Conservation (phyloP, 1,284 basidiomycete species). For the Polyporus tsugae region DNA sequence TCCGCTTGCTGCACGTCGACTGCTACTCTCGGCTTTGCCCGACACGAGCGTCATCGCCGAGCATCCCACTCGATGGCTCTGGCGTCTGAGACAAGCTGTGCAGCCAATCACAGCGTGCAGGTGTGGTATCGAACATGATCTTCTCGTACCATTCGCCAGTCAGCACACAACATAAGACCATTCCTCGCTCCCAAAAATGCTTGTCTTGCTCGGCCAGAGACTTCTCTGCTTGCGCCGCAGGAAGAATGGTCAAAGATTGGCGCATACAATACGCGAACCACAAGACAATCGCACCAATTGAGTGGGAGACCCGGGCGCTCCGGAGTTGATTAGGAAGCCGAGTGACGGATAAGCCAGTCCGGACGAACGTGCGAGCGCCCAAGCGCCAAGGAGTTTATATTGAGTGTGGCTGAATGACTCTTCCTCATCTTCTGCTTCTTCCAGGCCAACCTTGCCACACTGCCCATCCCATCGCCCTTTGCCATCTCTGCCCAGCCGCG, state of each 20-base stretch:
- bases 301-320: constrained; percentile 19
- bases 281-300: constrained; percentile 4
- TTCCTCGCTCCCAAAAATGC: constrained; percentile 7
- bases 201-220: background rate
- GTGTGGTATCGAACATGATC: constrained; percentile 11
- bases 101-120: constrained; percentile 23
- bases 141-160: constrained; percentile 27
- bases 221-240: background rate
- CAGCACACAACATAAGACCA: constrained; percentile 10
- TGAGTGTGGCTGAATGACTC: constrained; percentile 33
- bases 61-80: constrained; percentile 10
- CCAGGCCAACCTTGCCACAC: constrained; percentile 24
- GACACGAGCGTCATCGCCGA: constrained; percentile 1
- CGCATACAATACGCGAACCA: constrained; percentile 8
- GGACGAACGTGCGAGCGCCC: constrained; percentile 38
- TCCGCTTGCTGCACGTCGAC: background rate
- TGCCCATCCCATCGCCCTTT: constrained; percentile 15
- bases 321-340: constrained; percentile 21
- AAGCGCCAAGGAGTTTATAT: constrained; percentile 31
- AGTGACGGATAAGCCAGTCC: constrained; percentile 28
- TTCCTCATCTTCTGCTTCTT: constrained; percentile 19
- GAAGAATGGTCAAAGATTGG: constrained; percentile 8
- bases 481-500: constrained; percentile 8
- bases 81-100: constrained; percentile 22
- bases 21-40: background rate